These are phyloP conservation scores for Lepraria neglecta DNA, from an alignment of 495 filamentous ascomycete genomes.

Conservation along the genomic window DNA sequence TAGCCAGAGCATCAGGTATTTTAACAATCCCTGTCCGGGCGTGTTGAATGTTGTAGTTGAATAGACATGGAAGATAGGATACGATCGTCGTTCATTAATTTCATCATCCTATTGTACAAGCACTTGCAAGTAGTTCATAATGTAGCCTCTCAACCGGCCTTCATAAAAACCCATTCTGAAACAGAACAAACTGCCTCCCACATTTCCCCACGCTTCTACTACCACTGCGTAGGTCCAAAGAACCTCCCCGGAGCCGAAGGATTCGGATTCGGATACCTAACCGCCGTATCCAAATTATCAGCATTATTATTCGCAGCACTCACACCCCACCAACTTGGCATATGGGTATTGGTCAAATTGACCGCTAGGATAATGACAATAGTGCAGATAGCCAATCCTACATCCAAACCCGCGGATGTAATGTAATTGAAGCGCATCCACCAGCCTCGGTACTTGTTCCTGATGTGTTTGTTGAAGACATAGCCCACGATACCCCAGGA, in stretches of 20 bases:
- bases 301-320: slow-evolving; percentile 39
- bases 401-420: slow-evolving; percentile 63
- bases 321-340: slow-evolving; percentile 65
- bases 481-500: slow-evolving; percentile 63
- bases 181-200: neutral
- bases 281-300: slow-evolving; percentile 39
- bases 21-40: no score
- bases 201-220: neutral
- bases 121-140: no score
- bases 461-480: slow-evolving; percentile 60
- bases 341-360: slow-evolving; percentile 43
- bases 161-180: no score
- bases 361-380: slow-evolving; percentile 68
- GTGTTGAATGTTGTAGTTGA: no score
- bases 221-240: slow-evolving; percentile 55
- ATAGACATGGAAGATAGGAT: no score
- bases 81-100: no score
- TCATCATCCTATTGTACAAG: no score
- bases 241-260: slow-evolving; percentile 42
- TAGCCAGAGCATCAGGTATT: no score
- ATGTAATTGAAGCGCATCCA: slow-evolving; percentile 78
- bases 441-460: slow-evolving; percentile 58
- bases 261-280: slow-evolving; percentile 33
- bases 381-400: slow-evolving; percentile 58
- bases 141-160: no score